A percentile compares a stretch with the other conserved stretches of the same genome.
Conservation (phyloP, 116 monocot species). For the Cymodocea nodosa region DNA sequence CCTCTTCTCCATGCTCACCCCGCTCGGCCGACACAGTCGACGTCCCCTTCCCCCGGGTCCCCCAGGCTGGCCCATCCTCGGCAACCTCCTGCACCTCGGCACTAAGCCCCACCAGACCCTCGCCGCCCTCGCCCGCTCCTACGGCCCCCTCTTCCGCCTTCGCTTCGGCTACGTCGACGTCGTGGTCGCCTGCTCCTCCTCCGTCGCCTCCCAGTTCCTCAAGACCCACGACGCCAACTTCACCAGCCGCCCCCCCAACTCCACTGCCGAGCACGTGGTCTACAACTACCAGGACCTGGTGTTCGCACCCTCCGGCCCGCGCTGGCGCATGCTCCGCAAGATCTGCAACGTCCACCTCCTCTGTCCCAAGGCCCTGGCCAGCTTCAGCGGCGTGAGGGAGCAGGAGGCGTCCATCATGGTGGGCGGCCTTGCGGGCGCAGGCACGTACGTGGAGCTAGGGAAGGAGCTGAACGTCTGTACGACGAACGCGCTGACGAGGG, state of each 20-base stretch:
- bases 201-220: conserved; percentile 33
- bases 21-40: not conserved
- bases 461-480: conserved; percentile 12
- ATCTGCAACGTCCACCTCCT: conserved; percentile 47
- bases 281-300: conserved; percentile 52
- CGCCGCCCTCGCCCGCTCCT: conserved; percentile 19
- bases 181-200: conserved; percentile 30
- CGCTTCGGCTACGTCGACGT: conserved; percentile 38
- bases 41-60: conserved; percentile 47
- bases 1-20: conserved; percentile 4
- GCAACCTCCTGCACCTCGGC: conserved; percentile 56
- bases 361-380: conserved; percentile 53
- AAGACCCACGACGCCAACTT: conserved; percentile 46
- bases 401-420: conserved; percentile 27
- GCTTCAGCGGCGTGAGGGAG: conserved; percentile 23
- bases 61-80: conserved; percentile 45
- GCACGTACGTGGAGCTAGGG: not conserved
- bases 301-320: conserved; percentile 46
- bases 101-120: conserved; percentile 44
- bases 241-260: conserved; percentile 40
- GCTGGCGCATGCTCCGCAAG: conserved; percentile 45
- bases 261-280: conserved; percentile 36
- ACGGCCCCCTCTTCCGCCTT: conserved; percentile 54
- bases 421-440: conserved; percentile 7
- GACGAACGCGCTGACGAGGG: conserved; percentile 21